These are phyloP conservation scores for Rhodamnia argentea DNA, from an alignment of 345 rosid species.

Conservation along the genomic window DNA sequence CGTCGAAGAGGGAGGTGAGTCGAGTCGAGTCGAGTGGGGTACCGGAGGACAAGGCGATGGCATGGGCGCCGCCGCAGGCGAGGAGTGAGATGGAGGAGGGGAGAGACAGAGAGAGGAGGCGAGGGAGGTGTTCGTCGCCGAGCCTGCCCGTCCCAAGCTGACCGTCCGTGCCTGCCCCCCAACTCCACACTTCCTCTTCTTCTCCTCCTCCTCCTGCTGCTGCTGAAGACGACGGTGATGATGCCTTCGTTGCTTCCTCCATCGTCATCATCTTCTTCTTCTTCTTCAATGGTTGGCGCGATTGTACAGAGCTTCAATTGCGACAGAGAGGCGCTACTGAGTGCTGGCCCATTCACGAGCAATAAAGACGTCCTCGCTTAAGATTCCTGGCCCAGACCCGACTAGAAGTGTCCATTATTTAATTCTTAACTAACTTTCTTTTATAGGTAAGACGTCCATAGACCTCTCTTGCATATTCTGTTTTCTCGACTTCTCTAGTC, in stretches of 20 bases:
- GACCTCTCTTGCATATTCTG: background rate
- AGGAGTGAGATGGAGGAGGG: slow-evolving; percentile 45
- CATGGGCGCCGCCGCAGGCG: slow-evolving; percentile 94
- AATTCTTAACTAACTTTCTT: background rate
- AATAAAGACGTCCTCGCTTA: background rate
- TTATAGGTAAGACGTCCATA: background rate
- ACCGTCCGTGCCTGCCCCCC: slow-evolving; percentile 98
- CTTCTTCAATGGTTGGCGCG: background rate
- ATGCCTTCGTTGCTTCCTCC: background rate
- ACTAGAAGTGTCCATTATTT: background rate
- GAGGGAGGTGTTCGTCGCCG: slow-evolving; percentile 73
- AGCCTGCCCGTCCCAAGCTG: slow-evolving; percentile 66
- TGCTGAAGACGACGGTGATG: background rate
- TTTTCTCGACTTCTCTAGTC: background rate
- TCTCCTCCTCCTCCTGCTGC: background rate
- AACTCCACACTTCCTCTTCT: slow-evolving; percentile 52
- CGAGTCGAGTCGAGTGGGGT: background rate
- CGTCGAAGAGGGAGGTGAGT: background rate
- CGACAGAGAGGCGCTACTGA: background rate
- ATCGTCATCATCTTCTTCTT: background rate
- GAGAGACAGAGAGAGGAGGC: slow-evolving; percentile 44
- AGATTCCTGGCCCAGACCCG: background rate
- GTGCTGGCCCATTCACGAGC: background rate
- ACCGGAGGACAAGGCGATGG: slow-evolving; percentile 63
- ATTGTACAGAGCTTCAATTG: background rate